Percentiles rank a stretch among this genome's conserved stretches.
Evolutionary conservation across 225 moss, liverwort and hornwort species (phyloP).

Genomic region (Sphagnum contortum): DNA sequence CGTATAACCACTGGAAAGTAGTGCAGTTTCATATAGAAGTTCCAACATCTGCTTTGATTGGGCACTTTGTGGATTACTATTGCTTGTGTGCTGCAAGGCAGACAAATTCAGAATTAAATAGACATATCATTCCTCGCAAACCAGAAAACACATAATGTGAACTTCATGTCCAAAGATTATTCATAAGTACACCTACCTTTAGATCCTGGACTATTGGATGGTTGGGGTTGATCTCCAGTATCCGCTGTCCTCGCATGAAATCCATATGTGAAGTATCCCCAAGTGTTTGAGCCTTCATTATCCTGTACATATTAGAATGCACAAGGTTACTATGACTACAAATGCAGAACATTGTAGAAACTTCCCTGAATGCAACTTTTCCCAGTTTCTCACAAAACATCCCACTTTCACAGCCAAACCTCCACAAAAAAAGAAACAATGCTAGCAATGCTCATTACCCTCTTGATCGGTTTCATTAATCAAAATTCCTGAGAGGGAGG

Average conservation of each 20-base stretch:
- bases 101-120: neutral
- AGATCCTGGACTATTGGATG: constrained; percentile 93
- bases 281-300: constrained; percentile 95
- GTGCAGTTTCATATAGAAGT: constrained; percentile 80
- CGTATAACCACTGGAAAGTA: constrained; percentile 82
- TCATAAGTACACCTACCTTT: constrained; percentile 27
- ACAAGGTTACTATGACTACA: neutral
- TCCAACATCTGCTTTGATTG: constrained; percentile 67
- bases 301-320: constrained; percentile 24
- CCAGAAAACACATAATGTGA: neutral
- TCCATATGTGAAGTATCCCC: constrained; percentile 83
- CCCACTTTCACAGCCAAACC: no score
- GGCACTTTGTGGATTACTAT: constrained; percentile 68
- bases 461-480: no score
- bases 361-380: no score
- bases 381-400: no score
- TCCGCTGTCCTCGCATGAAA: constrained; percentile 86
- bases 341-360: no score
- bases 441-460: no score
- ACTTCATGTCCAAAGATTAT: neutral
- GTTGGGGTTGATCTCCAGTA: constrained; percentile 82
- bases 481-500: no score
- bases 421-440: no score
- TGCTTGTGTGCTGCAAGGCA: constrained; percentile 58
- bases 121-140: neutral